Evolutionary conservation across 768 basidiomycete genomes (phyloP).

Genomic region (Gyrodon lividus): DNA sequence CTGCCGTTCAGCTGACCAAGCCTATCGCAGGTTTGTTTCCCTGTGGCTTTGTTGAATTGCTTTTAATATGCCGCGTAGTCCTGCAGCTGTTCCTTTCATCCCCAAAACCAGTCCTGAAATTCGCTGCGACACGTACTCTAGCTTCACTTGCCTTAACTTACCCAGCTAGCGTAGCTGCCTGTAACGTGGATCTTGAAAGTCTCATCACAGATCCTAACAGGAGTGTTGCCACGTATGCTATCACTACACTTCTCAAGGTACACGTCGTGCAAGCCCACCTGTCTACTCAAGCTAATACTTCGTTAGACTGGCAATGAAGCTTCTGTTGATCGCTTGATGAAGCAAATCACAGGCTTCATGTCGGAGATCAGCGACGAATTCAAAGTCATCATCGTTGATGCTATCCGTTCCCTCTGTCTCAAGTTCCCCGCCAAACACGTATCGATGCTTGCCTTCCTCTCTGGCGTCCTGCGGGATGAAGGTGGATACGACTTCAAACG

Average conservation of each 20-base stretch:
- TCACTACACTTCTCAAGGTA: constrained; percentile 96
- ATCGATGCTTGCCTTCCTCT: constrained; percentile 96
- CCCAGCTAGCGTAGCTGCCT: constrained; percentile 81
- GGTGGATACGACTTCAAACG: constrained; percentile 99
- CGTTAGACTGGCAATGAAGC: constrained; percentile 95
- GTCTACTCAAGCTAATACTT: constrained; percentile 5
- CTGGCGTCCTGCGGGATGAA: constrained; percentile 94
- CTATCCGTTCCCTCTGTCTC: constrained; percentile 95
- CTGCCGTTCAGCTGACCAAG: constrained; percentile 73
- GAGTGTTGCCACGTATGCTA: constrained; percentile 97
- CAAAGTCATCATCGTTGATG: constrained; percentile 99
- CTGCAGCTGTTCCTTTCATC: constrained; percentile 95
- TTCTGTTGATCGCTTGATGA: constrained; percentile 97
- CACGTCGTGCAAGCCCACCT: constrained; percentile 1
- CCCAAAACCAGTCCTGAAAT: constrained; percentile 92
- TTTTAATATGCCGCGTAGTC: constrained; percentile 45
- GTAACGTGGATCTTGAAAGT: constrained; percentile 96
- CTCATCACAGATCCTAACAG: constrained; percentile 95
- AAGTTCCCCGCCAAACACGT: constrained; percentile 98
- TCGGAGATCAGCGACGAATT: constrained; percentile 99
- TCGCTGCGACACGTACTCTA: constrained; percentile 94
- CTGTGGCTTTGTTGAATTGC: constrained; percentile 2
- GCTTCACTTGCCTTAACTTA: constrained; percentile 85
- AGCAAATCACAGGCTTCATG: constrained; percentile 99
- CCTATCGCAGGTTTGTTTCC: constrained; percentile 76